phyloP scores from a whole-genome alignment of 495 filamentous ascomycete species.

The Aspergillus nidulans region DNA sequence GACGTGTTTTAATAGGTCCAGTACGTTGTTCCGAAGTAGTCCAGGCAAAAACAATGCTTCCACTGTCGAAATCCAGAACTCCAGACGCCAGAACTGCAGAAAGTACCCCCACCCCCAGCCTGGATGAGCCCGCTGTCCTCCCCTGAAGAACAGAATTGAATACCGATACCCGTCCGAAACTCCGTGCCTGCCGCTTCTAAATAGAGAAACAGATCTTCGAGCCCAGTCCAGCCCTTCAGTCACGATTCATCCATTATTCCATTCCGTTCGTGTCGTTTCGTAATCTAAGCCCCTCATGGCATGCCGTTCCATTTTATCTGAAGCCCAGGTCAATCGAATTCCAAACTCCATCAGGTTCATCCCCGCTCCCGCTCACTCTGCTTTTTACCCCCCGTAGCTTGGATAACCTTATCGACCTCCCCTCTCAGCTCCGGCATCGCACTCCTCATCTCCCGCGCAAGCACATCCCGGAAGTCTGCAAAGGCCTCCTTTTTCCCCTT shows the following conservation, averaged over 20 bases:
- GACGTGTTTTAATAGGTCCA: background rate
- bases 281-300: background rate
- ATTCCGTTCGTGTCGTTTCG: background rate
- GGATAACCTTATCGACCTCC: slow-evolving; percentile 63
- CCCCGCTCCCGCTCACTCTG: background rate
- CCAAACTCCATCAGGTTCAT: background rate
- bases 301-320: background rate
- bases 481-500: slow-evolving; percentile 84
- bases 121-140: background rate
- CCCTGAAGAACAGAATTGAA: background rate
- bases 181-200: background rate
- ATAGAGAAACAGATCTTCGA: background rate
- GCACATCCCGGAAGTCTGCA: slow-evolving; percentile 68
- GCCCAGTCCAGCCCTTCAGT: background rate
- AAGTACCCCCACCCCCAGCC: background rate
- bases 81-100: slow-evolving; percentile 5
- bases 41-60: background rate
- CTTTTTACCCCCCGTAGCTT: slow-evolving; percentile 29
- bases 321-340: no score
- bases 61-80: background rate
- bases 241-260: background rate
- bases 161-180: background rate
- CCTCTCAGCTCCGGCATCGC: slow-evolving; percentile 71
- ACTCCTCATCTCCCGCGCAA: slow-evolving; percentile 73
- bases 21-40: background rate